Conservation (phyloP, 305 asterid genomes). For the Solanum hybrid region DNA sequence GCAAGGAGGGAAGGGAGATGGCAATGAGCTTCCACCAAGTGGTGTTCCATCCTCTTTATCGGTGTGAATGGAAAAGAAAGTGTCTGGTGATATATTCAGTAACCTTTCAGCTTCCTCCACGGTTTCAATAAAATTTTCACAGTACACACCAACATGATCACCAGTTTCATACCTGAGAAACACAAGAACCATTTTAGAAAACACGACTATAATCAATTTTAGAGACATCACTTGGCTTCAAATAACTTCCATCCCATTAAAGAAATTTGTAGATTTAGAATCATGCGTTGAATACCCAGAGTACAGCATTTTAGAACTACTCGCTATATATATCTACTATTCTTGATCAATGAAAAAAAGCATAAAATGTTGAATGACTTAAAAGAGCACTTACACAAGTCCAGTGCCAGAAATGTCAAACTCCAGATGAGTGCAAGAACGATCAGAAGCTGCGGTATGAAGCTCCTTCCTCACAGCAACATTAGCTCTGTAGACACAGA, state of each 20-base stretch:
- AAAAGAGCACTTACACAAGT: slow-evolving; percentile 45
- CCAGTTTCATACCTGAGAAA: slow-evolving; percentile 84
- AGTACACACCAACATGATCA: slow-evolving; percentile 90
- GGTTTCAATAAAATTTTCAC: slow-evolving; percentile 69
- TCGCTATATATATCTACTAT: not conserved
- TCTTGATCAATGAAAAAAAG: not conserved
- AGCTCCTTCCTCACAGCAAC: slow-evolving; percentile 86
- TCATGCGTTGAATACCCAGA: not conserved
- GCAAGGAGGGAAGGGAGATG: slow-evolving; percentile 94
- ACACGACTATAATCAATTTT: not conserved
- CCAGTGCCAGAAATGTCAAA: slow-evolving; percentile 93
- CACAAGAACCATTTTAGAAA: slow-evolving; percentile 8
- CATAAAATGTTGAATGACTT: not conserved
- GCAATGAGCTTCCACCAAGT: slow-evolving; percentile 53
- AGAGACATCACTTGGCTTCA: not conserved
- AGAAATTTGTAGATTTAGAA: not conserved
- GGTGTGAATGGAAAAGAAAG: slow-evolving; percentile 72
- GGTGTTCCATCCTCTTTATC: slow-evolving; percentile 78
- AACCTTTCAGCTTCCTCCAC: slow-evolving; percentile 92
- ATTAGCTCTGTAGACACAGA: slow-evolving; percentile 39
- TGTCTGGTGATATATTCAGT: slow-evolving; percentile 54
- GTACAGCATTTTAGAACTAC: not conserved
- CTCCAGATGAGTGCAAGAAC: slow-evolving; percentile 94
- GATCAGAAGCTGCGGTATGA: slow-evolving; percentile 83
- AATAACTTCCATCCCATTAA: not conserved